phyloP scores from a whole-genome alignment of 2,329 filamentous ascomycete species.

The Ophiosphaerella herpotricha region DNA sequence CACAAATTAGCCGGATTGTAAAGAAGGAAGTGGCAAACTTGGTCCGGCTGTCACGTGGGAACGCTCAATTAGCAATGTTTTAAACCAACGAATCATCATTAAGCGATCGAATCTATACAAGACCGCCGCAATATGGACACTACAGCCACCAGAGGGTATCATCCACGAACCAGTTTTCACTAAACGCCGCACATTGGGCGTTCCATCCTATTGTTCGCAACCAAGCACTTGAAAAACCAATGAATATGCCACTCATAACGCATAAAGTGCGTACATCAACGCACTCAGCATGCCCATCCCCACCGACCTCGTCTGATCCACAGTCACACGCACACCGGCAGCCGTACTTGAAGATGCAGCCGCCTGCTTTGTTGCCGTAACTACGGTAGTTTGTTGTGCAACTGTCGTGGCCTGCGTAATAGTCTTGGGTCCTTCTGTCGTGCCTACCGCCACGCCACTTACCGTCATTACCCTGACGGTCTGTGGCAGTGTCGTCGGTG shows the following conservation, averaged over 20 bases:
- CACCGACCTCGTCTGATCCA: slow-evolving; percentile 24
- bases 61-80: neutral
- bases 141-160: slow-evolving; percentile 23
- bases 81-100: slow-evolving; percentile 15
- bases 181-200: too few species aligned
- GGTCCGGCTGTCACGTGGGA: too few species aligned
- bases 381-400: slow-evolving; percentile 20
- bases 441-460: slow-evolving; percentile 20
- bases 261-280: slow-evolving; percentile 30
- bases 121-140: slow-evolving; percentile 5
- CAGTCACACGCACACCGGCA: neutral
- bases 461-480: slow-evolving; percentile 23
- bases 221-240: neutral
- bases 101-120: slow-evolving; percentile 11
- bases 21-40: too few species aligned
- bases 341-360: slow-evolving; percentile 21
- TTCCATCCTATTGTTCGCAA: too few species aligned
- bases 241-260: slow-evolving; percentile 9
- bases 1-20: too few species aligned
- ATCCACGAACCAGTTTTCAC: slow-evolving; percentile 1
- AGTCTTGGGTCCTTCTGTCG: slow-evolving; percentile 25
- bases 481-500: slow-evolving; percentile 25
- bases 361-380: slow-evolving; percentile 21
- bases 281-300: slow-evolving; percentile 32
- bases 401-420: slow-evolving; percentile 30